Evolutionary conservation across 805 yeast species (phyloP).

Genomic region (Candida fluviatilis): DNA sequence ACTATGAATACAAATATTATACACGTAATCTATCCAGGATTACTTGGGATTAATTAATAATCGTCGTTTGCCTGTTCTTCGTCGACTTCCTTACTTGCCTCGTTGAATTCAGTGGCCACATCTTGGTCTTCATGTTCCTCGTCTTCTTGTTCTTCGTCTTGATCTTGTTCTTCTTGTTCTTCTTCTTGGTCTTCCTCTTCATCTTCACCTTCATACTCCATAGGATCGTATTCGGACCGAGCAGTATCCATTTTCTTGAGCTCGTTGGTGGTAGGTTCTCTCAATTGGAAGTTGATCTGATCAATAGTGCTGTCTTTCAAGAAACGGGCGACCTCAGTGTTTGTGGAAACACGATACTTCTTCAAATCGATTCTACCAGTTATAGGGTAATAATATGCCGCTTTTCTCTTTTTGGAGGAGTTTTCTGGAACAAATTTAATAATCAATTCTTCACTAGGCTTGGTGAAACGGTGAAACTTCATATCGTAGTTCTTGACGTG

Average conservation of each 20-base stretch:
- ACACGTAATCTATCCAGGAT: conserved; percentile 1
- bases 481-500: conserved; percentile 81
- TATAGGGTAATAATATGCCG: conserved; percentile 76
- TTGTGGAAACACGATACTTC: conserved; percentile 72
- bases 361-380: conserved; percentile 75
- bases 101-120: conserved; percentile 5
- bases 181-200: conserved; percentile 43
- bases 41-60: not conserved
- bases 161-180: conserved; percentile 23
- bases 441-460: conserved; percentile 60
- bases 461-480: conserved; percentile 44
- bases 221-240: conserved; percentile 73
- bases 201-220: conserved; percentile 67
- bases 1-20: conserved; percentile 1
- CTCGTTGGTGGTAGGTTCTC: conserved; percentile 74
- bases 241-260: conserved; percentile 60
- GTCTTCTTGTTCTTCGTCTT: conserved; percentile 15
- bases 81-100: conserved; percentile 2
- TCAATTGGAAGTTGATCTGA: conserved; percentile 54
- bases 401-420: conserved; percentile 41
- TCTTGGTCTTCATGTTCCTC: conserved; percentile 10
- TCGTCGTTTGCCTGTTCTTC: not conserved
- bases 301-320: conserved; percentile 57
- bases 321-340: conserved; percentile 48
- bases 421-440: conserved; percentile 49